Evolutionary conservation across 345 rosid genomes (phyloP).

Genomic region (Theobroma cacao): DNA sequence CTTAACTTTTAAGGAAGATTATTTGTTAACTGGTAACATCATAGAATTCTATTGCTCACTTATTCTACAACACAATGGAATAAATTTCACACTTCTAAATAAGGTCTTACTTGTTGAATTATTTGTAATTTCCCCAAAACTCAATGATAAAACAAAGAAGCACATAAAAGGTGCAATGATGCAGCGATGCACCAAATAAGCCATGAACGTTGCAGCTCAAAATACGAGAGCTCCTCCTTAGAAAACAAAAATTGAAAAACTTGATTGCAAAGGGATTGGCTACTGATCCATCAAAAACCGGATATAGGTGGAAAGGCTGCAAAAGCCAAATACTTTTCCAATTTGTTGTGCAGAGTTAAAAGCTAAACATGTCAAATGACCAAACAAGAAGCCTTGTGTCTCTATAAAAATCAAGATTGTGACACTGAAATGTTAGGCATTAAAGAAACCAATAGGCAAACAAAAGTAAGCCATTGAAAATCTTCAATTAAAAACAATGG

Average conservation of each 20-base stretch:
- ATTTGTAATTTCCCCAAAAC: neutral
- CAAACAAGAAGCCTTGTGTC: neutral
- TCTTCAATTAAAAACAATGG: neutral
- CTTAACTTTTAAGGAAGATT: neutral
- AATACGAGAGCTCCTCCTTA: neutral
- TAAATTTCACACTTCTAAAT: neutral
- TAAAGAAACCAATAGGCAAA: neutral
- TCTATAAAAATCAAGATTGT: conserved; percentile 1
- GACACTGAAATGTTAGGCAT: neutral
- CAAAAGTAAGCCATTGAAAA: neutral
- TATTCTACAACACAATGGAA: neutral
- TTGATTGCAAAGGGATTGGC: neutral
- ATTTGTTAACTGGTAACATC: neutral
- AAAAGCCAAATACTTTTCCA: neutral
- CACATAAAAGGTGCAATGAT: neutral
- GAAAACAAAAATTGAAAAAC: neutral
- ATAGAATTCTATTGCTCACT: neutral
- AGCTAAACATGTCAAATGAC: neutral
- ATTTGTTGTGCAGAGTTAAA: neutral
- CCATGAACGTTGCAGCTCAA: neutral
- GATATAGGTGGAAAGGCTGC: neutral
- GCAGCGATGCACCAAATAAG: neutral
- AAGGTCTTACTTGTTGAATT: neutral
- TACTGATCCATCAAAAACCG: neutral
- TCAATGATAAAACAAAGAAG: neutral